A percentile compares a stretch with the other conserved stretches of the same genome.
Conservation (phyloP, 2,329 filamentous ascomycete species). For the Fusarium armeniacum region DNA sequence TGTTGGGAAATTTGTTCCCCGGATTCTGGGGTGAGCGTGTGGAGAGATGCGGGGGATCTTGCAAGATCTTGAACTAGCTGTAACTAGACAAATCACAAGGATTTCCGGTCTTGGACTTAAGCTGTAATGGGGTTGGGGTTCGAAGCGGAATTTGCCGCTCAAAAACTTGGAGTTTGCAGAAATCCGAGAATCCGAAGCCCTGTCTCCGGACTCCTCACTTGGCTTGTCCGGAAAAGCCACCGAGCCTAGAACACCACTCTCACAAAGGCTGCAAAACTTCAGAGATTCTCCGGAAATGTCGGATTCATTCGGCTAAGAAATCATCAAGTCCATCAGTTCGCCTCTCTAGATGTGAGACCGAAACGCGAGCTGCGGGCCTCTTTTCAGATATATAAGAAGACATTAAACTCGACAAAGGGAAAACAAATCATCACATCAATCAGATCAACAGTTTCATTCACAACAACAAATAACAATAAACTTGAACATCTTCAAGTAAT, state of each 20-base stretch:
- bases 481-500: not conserved
- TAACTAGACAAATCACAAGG: not conserved
- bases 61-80: slow-evolving; percentile 3
- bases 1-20: slow-evolving; percentile 13
- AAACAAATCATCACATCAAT: slow-evolving; percentile 19
- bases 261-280: accelerated
- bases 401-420: not conserved
- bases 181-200: not conserved
- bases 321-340: slow-evolving; percentile 1
- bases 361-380: slow-evolving; percentile 9
- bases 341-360: slow-evolving; percentile 10
- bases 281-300: slow-evolving; percentile 4
- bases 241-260: accelerated
- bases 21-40: slow-evolving; percentile 26
- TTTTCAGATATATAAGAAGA: slow-evolving; percentile 26
- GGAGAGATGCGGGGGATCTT: slow-evolving; percentile 35
- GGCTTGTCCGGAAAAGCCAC: not conserved
- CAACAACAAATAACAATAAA: slow-evolving; percentile 2
- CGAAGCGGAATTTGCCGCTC: slow-evolving; percentile 1
- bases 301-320: slow-evolving; percentile 17
- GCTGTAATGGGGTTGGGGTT: not conserved
- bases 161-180: too few relatives aligned
- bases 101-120: slow-evolving; percentile 5
- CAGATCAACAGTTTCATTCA: not conserved
- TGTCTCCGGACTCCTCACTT: not conserved